A percentile compares a stretch with the other conserved stretches of the same genome.
Evolutionary conservation across 2,329 filamentous ascomycete genomes (phyloP).

Genomic region (Fusarium piperis): DNA sequence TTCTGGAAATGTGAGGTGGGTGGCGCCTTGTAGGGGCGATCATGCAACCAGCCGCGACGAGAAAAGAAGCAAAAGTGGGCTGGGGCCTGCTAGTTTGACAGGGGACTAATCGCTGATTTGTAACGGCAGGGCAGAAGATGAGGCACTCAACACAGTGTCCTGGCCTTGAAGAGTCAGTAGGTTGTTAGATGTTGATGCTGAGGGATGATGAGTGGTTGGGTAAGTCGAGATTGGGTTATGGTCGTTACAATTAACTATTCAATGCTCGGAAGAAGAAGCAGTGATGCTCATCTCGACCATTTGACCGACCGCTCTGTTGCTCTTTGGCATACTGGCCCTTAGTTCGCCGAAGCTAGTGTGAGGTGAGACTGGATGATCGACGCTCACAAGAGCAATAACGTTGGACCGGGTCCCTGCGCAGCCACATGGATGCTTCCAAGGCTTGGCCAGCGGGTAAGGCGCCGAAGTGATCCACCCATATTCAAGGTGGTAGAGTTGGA

Average conservation of each 20-base stretch:
- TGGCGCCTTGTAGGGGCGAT: not conserved
- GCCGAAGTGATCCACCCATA: not conserved
- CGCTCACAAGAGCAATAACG: not conserved
- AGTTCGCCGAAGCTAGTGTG: not conserved
- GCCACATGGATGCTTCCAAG: not conserved
- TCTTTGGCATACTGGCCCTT: not conserved
- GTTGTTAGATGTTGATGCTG: not conserved
- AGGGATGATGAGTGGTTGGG: not conserved
- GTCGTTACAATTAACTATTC: no score
- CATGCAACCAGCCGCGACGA: not conserved
- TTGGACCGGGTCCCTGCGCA: not conserved
- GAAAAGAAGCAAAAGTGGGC: conserved; percentile 3
- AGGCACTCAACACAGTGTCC: not conserved
- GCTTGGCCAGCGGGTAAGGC: not conserved
- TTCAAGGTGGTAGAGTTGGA: not conserved
- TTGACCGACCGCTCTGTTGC: not conserved
- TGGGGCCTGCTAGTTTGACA: not conserved
- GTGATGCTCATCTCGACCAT: not conserved
- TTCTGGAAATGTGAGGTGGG: not conserved
- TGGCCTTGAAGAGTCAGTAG: not conserved
- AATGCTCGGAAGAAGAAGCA: not conserved
- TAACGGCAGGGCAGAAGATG: not conserved
- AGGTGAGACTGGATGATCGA: not conserved
- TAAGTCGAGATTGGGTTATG: no score
- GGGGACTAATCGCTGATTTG: not conserved